These are phyloP conservation scores for Plasmodium cynomolgi DNA, from an alignment of 169 alveolate species.

Conservation along the genomic window DNA sequence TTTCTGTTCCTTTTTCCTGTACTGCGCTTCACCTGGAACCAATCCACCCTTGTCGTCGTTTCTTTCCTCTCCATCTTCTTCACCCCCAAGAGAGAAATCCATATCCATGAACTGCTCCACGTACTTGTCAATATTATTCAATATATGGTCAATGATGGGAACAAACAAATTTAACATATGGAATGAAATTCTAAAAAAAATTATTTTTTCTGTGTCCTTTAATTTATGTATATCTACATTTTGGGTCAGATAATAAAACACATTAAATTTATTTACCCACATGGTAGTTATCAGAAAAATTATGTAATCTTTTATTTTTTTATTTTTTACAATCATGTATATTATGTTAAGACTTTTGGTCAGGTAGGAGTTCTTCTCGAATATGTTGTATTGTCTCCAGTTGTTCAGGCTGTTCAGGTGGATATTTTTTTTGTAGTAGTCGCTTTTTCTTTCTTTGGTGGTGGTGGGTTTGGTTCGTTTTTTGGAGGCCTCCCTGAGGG, in stretches of 20 bases:
- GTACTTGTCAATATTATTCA: conserved; percentile 44
- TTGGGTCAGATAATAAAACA: conserved; percentile 64
- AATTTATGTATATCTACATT: conserved; percentile 20
- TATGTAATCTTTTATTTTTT: conserved; percentile 54
- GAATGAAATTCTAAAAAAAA: conserved; percentile 46
- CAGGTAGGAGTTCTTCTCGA: conserved; percentile 39
- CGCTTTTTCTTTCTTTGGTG: not conserved
- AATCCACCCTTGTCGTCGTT: not conserved
- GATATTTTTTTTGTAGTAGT: conserved; percentile 48
- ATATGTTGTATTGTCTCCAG: conserved; percentile 34
- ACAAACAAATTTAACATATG: conserved; percentile 67
- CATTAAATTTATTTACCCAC: conserved; percentile 72
- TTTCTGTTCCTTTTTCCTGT: not conserved
- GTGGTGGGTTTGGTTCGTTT: not conserved
- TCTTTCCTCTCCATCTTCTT: not conserved
- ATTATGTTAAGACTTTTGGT: conserved; percentile 41
- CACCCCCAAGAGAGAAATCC: not conserved
- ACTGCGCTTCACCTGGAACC: not conserved
- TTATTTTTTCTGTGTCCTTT: conserved; percentile 58
- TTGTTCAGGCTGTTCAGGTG: conserved; percentile 8
- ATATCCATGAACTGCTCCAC: conserved; percentile 14
- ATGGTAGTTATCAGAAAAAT: conserved; percentile 19
- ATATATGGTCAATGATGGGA: conserved; percentile 46
- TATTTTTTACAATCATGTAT: conserved; percentile 52
- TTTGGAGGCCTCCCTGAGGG: not conserved